phyloP scores from a whole-genome alignment of 805 yeast species.

The Teunomyces stri region DNA sequence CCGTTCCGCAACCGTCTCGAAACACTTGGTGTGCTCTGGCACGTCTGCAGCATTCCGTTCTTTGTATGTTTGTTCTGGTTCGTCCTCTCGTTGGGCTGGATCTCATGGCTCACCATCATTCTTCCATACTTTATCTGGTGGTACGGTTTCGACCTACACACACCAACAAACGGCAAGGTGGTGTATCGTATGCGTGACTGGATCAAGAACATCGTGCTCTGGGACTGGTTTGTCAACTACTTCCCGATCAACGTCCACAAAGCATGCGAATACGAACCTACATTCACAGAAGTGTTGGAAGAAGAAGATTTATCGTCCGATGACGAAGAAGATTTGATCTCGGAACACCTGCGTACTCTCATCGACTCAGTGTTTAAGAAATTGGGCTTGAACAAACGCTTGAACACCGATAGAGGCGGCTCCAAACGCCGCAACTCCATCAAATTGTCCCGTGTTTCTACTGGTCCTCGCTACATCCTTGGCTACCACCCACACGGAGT shows the following conservation, averaged over 20 bases:
- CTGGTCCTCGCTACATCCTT: conserved; percentile 79
- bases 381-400: conserved; percentile 36
- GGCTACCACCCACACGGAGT: conserved; percentile 98
- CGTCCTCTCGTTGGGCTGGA: conserved; percentile 46
- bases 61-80: conserved; percentile 52
- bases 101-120: conserved; percentile 68
- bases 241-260: conserved; percentile 77
- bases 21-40: conserved; percentile 70
- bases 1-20: conserved; percentile 60
- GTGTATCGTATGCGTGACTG: conserved; percentile 53
- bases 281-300: conserved; percentile 47
- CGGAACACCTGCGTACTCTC: conserved; percentile 34
- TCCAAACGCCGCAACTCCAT: conserved; percentile 6
- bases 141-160: conserved; percentile 55
- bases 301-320: conserved; percentile 23
- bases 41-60: conserved; percentile 65
- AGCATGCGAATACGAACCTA: conserved; percentile 68
- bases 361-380: conserved; percentile 35
- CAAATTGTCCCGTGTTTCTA: conserved; percentile 23
- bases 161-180: conserved; percentile 75
- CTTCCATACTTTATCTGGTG: conserved; percentile 58
- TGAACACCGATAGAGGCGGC: conserved; percentile 24
- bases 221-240: conserved; percentile 73
- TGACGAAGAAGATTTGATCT: conserved; percentile 43
- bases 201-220: conserved; percentile 56